Conservation (phyloP, 2,329 filamentous ascomycete species). For the Penicillium psychrosexuale region DNA sequence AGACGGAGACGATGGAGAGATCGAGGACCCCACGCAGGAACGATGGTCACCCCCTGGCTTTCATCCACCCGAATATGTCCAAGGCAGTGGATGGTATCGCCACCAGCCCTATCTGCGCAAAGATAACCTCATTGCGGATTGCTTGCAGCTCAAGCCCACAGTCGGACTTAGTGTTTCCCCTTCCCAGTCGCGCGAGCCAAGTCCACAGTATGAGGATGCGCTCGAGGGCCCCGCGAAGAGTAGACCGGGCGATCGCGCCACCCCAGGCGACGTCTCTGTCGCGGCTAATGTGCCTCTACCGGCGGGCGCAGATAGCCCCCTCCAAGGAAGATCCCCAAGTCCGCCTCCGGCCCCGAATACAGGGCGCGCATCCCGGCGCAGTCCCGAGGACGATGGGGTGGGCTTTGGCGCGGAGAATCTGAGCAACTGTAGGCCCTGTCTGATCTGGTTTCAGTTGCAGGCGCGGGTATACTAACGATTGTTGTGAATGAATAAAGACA, state of each 20-base stretch:
- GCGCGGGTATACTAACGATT: constrained; percentile 34
- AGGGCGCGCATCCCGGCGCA: constrained; percentile 15
- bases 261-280: constrained; percentile 28
- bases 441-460: constrained; percentile 27
- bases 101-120: constrained; percentile 49
- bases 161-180: constrained; percentile 41
- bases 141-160: constrained; percentile 43
- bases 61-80: constrained; percentile 42
- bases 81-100: constrained; percentile 57
- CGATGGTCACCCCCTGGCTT: constrained; percentile 67
- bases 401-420: constrained; percentile 38
- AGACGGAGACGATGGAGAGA: constrained; percentile 43
- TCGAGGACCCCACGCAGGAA: constrained; percentile 39
- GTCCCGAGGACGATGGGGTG: constrained; percentile 34
- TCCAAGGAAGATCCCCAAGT: constrained; percentile 56
- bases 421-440: constrained; percentile 52
- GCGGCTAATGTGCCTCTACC: constrained; percentile 56
- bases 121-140: constrained; percentile 27
- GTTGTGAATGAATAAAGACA: constrained; percentile 55
- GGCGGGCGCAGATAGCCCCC: constrained; percentile 53
- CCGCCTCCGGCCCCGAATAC: constrained; percentile 43
- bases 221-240: constrained; percentile 40
- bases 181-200: constrained; percentile 55
- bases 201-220: constrained; percentile 60
- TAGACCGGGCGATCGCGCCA: constrained; percentile 17